Evolutionary conservation across 805 yeast species (phyloP).

Genomic region (Wickerhamomyces hampshirensis): DNA sequence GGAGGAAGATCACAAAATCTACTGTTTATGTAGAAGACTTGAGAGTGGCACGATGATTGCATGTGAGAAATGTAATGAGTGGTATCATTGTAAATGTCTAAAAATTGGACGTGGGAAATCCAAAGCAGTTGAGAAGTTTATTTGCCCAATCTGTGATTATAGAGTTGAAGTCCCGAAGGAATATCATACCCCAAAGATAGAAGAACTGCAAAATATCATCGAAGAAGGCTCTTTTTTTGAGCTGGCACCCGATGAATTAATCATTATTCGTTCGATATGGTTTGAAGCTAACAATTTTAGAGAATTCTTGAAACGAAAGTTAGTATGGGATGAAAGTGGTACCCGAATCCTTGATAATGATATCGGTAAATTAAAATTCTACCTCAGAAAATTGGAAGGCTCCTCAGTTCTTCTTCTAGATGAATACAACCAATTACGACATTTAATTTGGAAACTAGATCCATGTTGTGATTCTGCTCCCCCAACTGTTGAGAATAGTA

Average conservation of each 20-base stretch:
- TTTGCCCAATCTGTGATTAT: slow-evolving; percentile 53
- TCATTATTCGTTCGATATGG: slow-evolving; percentile 14
- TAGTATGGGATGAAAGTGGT: slow-evolving; percentile 18
- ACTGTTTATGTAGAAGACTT: slow-evolving; percentile 58
- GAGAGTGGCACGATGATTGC: slow-evolving; percentile 65
- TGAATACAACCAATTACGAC: slow-evolving; percentile 30
- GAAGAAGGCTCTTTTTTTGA: slow-evolving; percentile 26
- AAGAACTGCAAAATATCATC: slow-evolving; percentile 26
- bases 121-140: slow-evolving; percentile 32
- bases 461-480: slow-evolving; percentile 26
- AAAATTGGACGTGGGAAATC: slow-evolving; percentile 31
- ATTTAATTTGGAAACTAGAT: slow-evolving; percentile 21
- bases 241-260: slow-evolving; percentile 32
- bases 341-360: slow-evolving; percentile 19
- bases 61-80: slow-evolving; percentile 65
- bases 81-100: slow-evolving; percentile 66
- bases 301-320: slow-evolving; percentile 14
- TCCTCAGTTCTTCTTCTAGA: slow-evolving; percentile 29
- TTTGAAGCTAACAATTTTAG: slow-evolving; percentile 18
- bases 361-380: slow-evolving; percentile 32
- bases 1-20: slow-evolving; percentile 26
- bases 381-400: slow-evolving; percentile 45
- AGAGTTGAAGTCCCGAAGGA: slow-evolving; percentile 28
- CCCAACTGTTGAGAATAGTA: slow-evolving; percentile 21
- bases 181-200: slow-evolving; percentile 29